These are phyloP conservation scores for Teratosphaeria nubilosa DNA, from an alignment of 2,329 filamentous ascomycete species.

Conservation along the genomic window DNA sequence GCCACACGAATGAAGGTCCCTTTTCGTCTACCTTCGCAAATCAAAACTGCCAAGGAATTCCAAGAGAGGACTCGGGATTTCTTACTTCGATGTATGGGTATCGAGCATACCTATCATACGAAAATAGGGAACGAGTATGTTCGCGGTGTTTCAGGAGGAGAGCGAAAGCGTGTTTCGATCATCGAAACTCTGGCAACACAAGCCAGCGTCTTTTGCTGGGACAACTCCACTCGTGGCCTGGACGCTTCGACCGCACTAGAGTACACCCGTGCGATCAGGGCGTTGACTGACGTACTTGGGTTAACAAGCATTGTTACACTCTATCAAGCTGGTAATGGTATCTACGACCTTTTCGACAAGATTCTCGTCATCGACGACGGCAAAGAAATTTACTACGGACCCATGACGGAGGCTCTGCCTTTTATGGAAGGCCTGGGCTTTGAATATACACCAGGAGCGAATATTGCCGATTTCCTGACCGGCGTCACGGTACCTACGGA, in stretches of 20 bases:
- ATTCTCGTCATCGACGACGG: constrained; percentile 62
- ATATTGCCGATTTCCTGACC: constrained; percentile 56
- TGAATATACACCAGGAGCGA: constrained; percentile 50
- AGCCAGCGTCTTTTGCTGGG: constrained; percentile 55
- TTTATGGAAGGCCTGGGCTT: constrained; percentile 60
- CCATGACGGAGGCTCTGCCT: constrained; percentile 46
- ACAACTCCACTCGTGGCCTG: constrained; percentile 56
- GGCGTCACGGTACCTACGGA: constrained; percentile 65
- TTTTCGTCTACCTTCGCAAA: background rate
- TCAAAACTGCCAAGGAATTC: constrained; percentile 51
- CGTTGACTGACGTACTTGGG: constrained; percentile 53
- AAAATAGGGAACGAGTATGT: constrained; percentile 60
- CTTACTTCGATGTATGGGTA: constrained; percentile 86
- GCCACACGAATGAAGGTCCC: constrained; percentile 78
- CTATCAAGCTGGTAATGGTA: constrained; percentile 61
- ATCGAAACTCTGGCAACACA: constrained; percentile 61
- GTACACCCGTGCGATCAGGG: constrained; percentile 46
- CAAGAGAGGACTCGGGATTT: constrained; percentile 53
- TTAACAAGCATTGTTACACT: constrained; percentile 53
- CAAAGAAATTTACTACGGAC: constrained; percentile 56
- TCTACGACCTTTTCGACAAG: constrained; percentile 76
- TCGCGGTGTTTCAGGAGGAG: constrained; percentile 57
- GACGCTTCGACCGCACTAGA: constrained; percentile 54
- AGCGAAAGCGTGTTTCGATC: constrained; percentile 60
- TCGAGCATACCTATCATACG: constrained; percentile 68